phyloP scores from a whole-genome alignment of 2,329 filamentous ascomycete genomes.

The Nemania sp. region DNA sequence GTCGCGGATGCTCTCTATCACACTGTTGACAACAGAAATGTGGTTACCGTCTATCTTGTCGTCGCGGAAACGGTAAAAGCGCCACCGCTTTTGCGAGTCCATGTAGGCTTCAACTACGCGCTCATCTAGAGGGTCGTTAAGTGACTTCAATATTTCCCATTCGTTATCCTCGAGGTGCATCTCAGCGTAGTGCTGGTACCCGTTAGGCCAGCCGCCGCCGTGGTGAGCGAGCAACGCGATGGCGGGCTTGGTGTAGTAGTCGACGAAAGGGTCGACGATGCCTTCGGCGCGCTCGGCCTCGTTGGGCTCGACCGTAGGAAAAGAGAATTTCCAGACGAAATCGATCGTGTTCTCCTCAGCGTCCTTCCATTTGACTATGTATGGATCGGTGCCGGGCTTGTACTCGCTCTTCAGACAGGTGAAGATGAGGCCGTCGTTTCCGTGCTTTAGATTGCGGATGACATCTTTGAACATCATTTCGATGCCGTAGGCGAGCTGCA shows the following conservation, averaged over 20 bases:
- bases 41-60: conserved; percentile 94
- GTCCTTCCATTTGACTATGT: conserved; percentile 98
- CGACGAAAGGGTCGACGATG: conserved; percentile 63
- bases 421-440: conserved; percentile 96
- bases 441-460: conserved; percentile 81
- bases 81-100: conserved; percentile 76
- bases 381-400: conserved; percentile 84
- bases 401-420: conserved; percentile 90
- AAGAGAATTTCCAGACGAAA: conserved; percentile 78
- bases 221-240: conserved; percentile 73
- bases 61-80: conserved; percentile 85
- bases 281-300: conserved; percentile 69
- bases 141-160: conserved; percentile 79
- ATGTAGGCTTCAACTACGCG: conserved; percentile 88
- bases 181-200: conserved; percentile 67
- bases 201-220: conserved; percentile 55
- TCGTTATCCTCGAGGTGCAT: conserved; percentile 74
- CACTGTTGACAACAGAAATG: conserved; percentile 78
- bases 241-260: conserved; percentile 80
- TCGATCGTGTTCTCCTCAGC: conserved; percentile 94
- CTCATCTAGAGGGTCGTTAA: conserved; percentile 78
- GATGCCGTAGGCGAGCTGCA: conserved; percentile 85
- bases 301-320: conserved; percentile 71
- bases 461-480: conserved; percentile 90
- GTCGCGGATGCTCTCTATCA: conserved; percentile 87